phyloP scores from a whole-genome alignment of 768 basidiomycete genomes.

The Tylopilus balloui region DNA sequence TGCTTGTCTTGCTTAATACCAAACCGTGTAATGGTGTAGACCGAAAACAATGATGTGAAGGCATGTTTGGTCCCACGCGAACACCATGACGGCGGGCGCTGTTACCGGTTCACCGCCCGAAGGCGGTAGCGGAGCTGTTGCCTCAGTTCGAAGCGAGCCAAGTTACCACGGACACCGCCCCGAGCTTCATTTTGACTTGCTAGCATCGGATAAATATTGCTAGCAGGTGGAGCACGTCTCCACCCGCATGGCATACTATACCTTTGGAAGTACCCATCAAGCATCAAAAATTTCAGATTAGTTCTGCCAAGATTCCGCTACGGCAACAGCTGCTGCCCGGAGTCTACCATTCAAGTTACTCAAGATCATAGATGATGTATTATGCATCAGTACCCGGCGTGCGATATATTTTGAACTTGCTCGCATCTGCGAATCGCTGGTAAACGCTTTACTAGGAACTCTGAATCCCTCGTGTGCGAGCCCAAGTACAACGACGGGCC shows the following conservation, averaged over 20 bases:
- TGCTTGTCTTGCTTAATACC: constrained; percentile 2
- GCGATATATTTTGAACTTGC: not conserved
- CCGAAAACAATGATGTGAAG: not conserved
- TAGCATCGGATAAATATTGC: too few species aligned
- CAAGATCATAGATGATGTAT: not conserved
- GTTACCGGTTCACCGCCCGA: too few species aligned
- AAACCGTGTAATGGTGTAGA: not conserved
- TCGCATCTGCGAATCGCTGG: not conserved
- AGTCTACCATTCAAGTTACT: not conserved
- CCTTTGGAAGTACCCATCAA: too few species aligned
- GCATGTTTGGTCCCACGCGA: not conserved
- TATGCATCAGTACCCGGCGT: not conserved
- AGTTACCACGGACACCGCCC: too few species aligned
- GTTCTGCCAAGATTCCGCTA: not conserved
- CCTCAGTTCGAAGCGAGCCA: not conserved
- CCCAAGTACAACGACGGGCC: not conserved
- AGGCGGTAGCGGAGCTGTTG: too few species aligned
- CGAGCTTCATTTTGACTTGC: too few species aligned
- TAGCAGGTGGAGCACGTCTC: too few species aligned
- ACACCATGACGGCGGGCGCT: too few species aligned
- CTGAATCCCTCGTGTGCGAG: not conserved
- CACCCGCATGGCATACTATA: not conserved
- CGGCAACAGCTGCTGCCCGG: not conserved
- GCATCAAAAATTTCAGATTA: too few species aligned
- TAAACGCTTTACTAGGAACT: not conserved